Base-by-base conservation (phyloP, 2,329 filamentous ascomycete genomes). In the Verticillium nonalfalfae region DNA sequence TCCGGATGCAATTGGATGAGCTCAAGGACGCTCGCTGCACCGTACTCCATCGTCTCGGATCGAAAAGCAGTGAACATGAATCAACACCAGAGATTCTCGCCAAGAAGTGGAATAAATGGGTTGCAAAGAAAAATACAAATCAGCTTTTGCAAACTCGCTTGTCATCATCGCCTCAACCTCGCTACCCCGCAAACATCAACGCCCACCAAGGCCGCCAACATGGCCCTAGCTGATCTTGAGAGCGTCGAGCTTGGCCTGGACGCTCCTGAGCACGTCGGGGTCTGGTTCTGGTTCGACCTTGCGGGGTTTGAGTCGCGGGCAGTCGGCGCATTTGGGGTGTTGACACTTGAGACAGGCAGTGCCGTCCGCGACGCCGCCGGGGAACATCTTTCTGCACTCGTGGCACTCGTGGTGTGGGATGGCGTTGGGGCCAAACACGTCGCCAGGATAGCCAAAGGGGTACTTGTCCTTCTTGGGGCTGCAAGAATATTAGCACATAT, bases 401-500 rank as follows among this genome's bases (percentile, higher is more conserved):
- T 87, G 82, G 72, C 90, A 92, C 36, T 79, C 78, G 70, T 83
- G 84, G 59, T 83, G 78, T 31, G 81, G 80, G 39, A 80, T 75
- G 63, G 81, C 79, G 62, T 75, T 80, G 3, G 75, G 73, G 1
- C 82, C 83, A 59, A 83, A 85, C 39, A 76, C 81, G 67, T 91
- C 88, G 52, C 88, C 86, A 4, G 87, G 88, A 71, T 90, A 90
- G 54, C 87, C 88, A 64, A 85, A 82, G 0, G 87, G 87, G 71
- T 88, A 90, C 69, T 88, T 89, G 68, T 84, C 80, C 69, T 83
- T 85, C 75, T 89, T 90, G 63, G 86, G 78, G 57, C 85, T 88
- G 68, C 31, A 10, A 31, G 33, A 35, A 18, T 18, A 59, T 66
- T 62, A 65, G 64, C 55, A 50, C 38, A 45, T 62, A 13, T 33